Evolutionary conservation across 129 eudicot genomes (phyloP), one percentile per base, ranked within the genome.

Genomic region (Apium graveolens): DNA sequence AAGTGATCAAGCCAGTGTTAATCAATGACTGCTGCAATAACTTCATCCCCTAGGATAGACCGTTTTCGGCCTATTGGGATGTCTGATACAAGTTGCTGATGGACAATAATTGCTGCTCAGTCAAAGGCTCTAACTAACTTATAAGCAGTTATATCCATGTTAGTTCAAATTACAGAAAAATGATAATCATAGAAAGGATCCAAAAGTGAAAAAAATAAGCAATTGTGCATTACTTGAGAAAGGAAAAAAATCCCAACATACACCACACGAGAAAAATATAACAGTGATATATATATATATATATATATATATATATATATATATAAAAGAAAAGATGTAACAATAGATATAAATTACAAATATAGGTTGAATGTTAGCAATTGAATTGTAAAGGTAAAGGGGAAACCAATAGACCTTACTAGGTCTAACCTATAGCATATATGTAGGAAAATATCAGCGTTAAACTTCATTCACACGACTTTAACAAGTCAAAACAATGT

Each of bases 1-100:
- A 9, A 87, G 81, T 17, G 89, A 35, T 20, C 91, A 89, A 70
- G 91, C 93, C 71, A 89, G 72, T 5, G 93, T 89, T 85, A 2
- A 88, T 89, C 57, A 89, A 78, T 34, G 93, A 86, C 65, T 87
- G 91, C 76, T 87, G 91, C 80, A 89, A 78, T 13, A 89, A 87
- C 45, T 86, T 90, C 93, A 89, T 86, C 31, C 93, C 93, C 66
- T 89, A 90, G 6, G 93, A 86, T 9, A 89, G 85, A 60, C 90
- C 93, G 68, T 89, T 90, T 74, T 89, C 93, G 11, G 93, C 93
- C 79, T 89, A 90, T 38, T 89, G 93, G 2, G 93, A 86, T 20
- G 90, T 70, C 48, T 86, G 90, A 87, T 86, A 86, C 86, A 89
- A 81, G 76, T 81, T 89, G 81, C 78, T 43, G 63, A 89, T 82